Conservation (phyloP, 345 rosid species). For the Citrus australasica region DNA sequence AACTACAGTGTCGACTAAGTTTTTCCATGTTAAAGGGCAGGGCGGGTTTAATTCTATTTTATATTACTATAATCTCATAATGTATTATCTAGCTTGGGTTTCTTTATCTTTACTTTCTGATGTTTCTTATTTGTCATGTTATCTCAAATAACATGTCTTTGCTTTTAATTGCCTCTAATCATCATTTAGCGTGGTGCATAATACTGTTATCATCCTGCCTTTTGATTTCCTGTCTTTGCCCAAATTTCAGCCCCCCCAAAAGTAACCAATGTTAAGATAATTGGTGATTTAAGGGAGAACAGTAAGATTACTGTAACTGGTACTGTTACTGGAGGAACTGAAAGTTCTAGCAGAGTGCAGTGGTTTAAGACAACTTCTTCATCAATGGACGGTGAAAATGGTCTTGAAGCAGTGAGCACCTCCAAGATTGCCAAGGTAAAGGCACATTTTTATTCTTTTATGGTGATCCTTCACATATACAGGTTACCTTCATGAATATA, state of each 20-base stretch:
- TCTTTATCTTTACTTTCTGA: background rate
- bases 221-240: constrained; percentile 12
- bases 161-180: constrained; percentile 3
- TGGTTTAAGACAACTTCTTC: constrained; percentile 80
- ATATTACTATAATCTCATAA: background rate
- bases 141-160: background rate
- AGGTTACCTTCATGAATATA: background rate
- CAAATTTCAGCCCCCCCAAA: constrained; percentile 84
- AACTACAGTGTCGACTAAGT: background rate
- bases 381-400: constrained; percentile 46
- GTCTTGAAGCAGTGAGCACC: constrained; percentile 82
- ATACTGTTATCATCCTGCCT: background rate
- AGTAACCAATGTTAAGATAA: constrained; percentile 77
- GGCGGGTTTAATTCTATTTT: background rate
- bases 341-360: constrained; percentile 92
- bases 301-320: constrained; percentile 84
- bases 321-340: constrained; percentile 83
- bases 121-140: background rate
- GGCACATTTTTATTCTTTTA: background rate
- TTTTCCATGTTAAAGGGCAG: background rate
- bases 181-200: constrained; percentile 11
- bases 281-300: constrained; percentile 85
- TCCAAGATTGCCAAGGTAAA: constrained; percentile 86
- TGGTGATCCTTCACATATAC: background rate
- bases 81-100: constrained; percentile 1